Base-by-base conservation (phyloP, 2,329 filamentous ascomycete species). In the Lasiodiplodia theobromae region DNA sequence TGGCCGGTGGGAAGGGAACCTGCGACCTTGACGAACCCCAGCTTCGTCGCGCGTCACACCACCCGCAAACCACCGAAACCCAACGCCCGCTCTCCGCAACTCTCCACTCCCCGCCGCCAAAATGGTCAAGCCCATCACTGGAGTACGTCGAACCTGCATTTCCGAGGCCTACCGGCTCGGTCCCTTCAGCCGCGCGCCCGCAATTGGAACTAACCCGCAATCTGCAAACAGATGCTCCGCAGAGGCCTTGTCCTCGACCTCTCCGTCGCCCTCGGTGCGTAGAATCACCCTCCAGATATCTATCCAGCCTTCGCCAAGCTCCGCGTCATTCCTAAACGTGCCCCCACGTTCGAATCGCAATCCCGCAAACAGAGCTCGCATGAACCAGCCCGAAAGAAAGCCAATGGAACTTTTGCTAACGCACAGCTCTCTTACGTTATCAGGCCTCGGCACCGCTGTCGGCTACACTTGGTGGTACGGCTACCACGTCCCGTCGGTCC, bases 391-490 rank as follows among this genome's bases (percentile, higher is more conserved):
- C 16, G 2, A 25, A 4, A 25, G 25, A 25, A 25, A 25, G 25
- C 25, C 25, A 25, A 23, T 38, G 14, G 14, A n/a, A 4, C 14
- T 38, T 37, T 44, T 51, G 54, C 56, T 57, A 49, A 66, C 53
- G 12, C 11, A 7, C 28, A 44, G 53, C 21, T 49, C 37, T 68
- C 12, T 12, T n/a, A 0, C 40, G 14, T 25, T 38, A 14, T 14
- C 72, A 89, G 87, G 88, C 80, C 86, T 90, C 78, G 88, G 88
- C 75, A 84, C 86, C 72, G 82, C 87, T 73, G 83, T 84, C 78
- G 89, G 88, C 74, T 91, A 90, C 81, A 84, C 86, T 77, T 91
- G 86, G 84, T 91, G 88, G 89, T 91, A 91, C 82, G 88, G 88
- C 76, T 90, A 86, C 82, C 88, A 90, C 82, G 84, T 90, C 68